Percentiles rank a stretch among this genome's conserved stretches.
phyloP scores from a whole-genome alignment of 108 stramenopile species.

The Fragilaria radians region DNA sequence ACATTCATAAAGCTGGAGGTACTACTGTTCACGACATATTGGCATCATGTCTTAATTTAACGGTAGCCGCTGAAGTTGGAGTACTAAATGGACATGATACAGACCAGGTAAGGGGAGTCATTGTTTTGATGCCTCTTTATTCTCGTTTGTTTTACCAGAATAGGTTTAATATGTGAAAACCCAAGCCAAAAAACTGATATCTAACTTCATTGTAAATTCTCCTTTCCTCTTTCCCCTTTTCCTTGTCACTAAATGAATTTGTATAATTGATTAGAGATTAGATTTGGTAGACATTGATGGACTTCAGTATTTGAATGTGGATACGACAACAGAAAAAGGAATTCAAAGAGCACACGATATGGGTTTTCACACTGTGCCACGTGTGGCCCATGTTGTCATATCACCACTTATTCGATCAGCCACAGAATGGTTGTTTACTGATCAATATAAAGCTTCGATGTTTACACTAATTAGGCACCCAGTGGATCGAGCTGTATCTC shows the following conservation, averaged over 20 bases:
- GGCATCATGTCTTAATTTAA: constrained; percentile 23
- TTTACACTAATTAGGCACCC: constrained; percentile 26
- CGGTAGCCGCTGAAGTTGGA: constrained; percentile 31
- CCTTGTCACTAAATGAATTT: too few species aligned
- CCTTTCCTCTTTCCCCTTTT: too few species aligned
- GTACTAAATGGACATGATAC: not conserved
- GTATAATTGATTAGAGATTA: too few species aligned
- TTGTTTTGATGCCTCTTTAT: too few species aligned
- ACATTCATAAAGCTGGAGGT: constrained; percentile 20
- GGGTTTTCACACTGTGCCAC: constrained; percentile 10
- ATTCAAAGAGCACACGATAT: constrained; percentile 22
- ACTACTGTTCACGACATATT: constrained; percentile 18
- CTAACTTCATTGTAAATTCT: not conserved
- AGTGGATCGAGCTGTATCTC: constrained; percentile 18
- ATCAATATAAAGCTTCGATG: not conserved
- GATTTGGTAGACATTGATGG: constrained; percentile 8
- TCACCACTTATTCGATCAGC: constrained; percentile 9
- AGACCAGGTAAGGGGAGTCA: constrained; percentile 3
- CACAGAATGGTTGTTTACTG: not conserved
- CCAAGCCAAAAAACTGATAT: too few species aligned
- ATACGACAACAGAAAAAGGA: constrained; percentile 33
- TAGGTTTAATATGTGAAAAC: too few species aligned
- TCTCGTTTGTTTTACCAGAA: too few species aligned
- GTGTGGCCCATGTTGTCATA: constrained; percentile 6
- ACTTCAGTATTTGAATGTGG: constrained; percentile 27